Conservation (phyloP, 768 basidiomycete genomes). For the Podaxis sp. region DNA sequence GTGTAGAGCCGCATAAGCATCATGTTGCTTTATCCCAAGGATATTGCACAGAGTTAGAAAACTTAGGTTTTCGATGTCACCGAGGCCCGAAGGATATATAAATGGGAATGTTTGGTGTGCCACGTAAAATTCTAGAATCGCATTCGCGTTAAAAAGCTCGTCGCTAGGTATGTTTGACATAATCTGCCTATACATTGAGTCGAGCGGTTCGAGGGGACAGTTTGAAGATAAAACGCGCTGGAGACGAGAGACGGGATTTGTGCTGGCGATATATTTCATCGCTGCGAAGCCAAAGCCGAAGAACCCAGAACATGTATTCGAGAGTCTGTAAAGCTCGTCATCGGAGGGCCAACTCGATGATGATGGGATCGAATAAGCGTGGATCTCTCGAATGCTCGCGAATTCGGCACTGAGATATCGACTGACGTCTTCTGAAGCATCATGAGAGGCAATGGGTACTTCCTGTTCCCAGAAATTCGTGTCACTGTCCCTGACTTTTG, state of each 20-base stretch:
- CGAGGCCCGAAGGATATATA: neutral
- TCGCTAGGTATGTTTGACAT: neutral
- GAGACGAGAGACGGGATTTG: neutral
- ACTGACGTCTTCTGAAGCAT: no score
- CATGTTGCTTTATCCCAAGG: neutral
- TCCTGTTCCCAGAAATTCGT: no score
- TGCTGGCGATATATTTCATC: no score
- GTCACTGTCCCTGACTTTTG: no score
- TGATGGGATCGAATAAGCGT: no score
- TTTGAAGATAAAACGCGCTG: neutral
- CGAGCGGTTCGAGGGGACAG: neutral
- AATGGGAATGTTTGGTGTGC: neutral
- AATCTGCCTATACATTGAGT: neutral
- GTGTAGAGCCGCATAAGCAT: neutral
- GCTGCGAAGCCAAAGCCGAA: no score
- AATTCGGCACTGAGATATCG: no score
- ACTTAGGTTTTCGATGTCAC: neutral
- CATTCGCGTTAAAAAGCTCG: neutral
- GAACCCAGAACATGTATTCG: no score
- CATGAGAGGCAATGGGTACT: no score
- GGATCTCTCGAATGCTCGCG: no score
- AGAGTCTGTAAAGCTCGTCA: no score
- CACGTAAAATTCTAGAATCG: neutral
- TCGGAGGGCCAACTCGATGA: no score
- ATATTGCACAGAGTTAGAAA: neutral